These are phyloP conservation scores for Monosporozyma servazzii DNA, from an alignment of 805 yeast genomes.

Conservation along the genomic window DNA sequence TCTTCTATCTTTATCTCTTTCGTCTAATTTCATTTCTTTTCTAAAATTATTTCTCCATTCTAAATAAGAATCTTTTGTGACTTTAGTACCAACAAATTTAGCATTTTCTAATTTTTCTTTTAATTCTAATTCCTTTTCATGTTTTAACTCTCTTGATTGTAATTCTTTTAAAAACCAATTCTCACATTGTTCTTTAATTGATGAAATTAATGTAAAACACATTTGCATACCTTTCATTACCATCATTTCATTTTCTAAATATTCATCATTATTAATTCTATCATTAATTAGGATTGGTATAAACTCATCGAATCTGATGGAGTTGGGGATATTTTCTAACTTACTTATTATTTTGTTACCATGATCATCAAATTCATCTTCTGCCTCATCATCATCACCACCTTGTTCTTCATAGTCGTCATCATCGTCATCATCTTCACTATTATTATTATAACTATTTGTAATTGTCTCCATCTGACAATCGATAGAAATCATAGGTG, in stretches of 20 bases:
- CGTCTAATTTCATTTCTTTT: slow-evolving; percentile 61
- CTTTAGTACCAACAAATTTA: slow-evolving; percentile 85
- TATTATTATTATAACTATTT: background rate
- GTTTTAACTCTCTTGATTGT: slow-evolving; percentile 41
- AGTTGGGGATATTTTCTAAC: slow-evolving; percentile 47
- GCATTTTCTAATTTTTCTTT: slow-evolving; percentile 78
- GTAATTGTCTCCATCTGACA: slow-evolving; percentile 17
- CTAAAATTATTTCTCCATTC: slow-evolving; percentile 70
- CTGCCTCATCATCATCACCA: slow-evolving; percentile 32
- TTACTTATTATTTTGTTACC: slow-evolving; percentile 39
- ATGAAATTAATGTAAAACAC: slow-evolving; percentile 67
- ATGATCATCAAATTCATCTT: slow-evolving; percentile 35
- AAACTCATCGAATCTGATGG: slow-evolving; percentile 48
- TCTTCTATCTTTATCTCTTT: slow-evolving; percentile 43
- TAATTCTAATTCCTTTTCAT: slow-evolving; percentile 49
- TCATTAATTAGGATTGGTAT: slow-evolving; percentile 11
- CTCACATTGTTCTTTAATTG: slow-evolving; percentile 78
- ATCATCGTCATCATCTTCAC: slow-evolving; percentile 21
- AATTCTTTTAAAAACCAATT: slow-evolving; percentile 51
- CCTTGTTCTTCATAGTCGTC: slow-evolving; percentile 27
- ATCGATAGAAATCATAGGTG: slow-evolving; percentile 47
- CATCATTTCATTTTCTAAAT: slow-evolving; percentile 49
- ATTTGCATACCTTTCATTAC: slow-evolving; percentile 73
- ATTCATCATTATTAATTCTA: slow-evolving; percentile 30
- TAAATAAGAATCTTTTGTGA: slow-evolving; percentile 64